These are phyloP conservation scores for Boletus subcaerulescens DNA, from an alignment of 768 basidiomycete species.

Conservation along the genomic window DNA sequence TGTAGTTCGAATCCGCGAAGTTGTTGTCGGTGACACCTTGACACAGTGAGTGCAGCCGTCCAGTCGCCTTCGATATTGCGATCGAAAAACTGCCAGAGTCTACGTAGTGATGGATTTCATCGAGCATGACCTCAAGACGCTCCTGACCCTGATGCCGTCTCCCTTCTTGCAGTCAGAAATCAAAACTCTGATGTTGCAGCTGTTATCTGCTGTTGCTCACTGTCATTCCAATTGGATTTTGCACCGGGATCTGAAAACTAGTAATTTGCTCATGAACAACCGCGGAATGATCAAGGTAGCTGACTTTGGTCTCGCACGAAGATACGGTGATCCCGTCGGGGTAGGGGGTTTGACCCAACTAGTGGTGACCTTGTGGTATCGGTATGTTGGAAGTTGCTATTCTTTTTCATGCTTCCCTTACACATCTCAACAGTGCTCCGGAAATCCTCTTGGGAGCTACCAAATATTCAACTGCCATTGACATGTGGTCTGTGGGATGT, in stretches of 20 bases:
- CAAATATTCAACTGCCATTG: conserved; percentile 92
- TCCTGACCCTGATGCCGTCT: conserved; percentile 91
- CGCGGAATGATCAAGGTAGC: conserved; percentile 98
- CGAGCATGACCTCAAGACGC: conserved; percentile 97
- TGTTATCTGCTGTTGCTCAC: conserved; percentile 88
- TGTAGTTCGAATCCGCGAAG: conserved; percentile 94
- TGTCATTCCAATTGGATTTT: conserved; percentile 98
- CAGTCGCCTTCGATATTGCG: conserved; percentile 1
- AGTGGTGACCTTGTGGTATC: conserved; percentile 98
- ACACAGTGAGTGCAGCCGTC: conserved; percentile 79
- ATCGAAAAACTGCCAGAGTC: conserved; percentile 54
- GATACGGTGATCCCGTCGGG: conserved; percentile 95
- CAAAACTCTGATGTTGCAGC: conserved; percentile 93
- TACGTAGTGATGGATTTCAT: conserved; percentile 99
- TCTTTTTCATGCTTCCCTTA: conserved; percentile 9
- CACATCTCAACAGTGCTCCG: conserved; percentile 61
- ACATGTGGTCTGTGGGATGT: conserved; percentile 99
- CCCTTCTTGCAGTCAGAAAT: conserved; percentile 98
- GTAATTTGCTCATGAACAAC: conserved; percentile 98
- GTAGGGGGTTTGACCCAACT: conserved; percentile 97
- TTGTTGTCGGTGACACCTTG: conserved; percentile 96
- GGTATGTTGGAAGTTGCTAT: conserved; percentile 49
- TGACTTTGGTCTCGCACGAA: conserved; percentile 93
- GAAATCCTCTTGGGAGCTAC: conserved; percentile 93
- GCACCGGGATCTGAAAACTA: conserved; percentile 96